phyloP scores from a whole-genome alignment of 2,329 filamentous ascomycete species.

The Clarireedia sp. region DNA sequence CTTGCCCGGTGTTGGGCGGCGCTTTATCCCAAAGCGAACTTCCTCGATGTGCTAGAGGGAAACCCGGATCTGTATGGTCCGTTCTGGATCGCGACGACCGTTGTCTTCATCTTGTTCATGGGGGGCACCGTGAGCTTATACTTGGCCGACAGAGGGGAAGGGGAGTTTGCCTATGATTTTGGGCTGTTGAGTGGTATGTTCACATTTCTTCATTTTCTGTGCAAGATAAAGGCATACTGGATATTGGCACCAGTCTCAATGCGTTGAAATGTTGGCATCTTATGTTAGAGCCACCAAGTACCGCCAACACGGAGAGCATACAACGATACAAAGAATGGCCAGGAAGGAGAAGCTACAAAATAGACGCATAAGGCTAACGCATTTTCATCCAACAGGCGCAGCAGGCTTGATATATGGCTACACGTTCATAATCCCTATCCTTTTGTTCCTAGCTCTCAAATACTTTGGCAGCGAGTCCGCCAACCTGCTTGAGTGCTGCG shows the following conservation, averaged over 20 bases:
- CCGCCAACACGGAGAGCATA: too few species aligned
- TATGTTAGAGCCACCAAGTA: too few species aligned
- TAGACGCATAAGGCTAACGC: neutral
- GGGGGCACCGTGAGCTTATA: constrained; percentile 94
- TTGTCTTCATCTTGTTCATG: constrained; percentile 89
- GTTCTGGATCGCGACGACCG: constrained; percentile 97
- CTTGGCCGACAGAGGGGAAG: constrained; percentile 57
- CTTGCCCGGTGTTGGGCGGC: constrained; percentile 78
- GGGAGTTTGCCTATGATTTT: constrained; percentile 87
- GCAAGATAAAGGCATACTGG: neutral
- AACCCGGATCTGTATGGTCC: constrained; percentile 96
- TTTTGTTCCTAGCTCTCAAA: constrained; percentile 77
- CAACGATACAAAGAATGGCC: too few species aligned
- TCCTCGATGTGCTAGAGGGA: constrained; percentile 92
- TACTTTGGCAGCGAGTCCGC: constrained; percentile 95
- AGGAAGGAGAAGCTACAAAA: too few species aligned
- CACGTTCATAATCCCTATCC: constrained; percentile 76
- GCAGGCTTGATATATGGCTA: constrained; percentile 95
- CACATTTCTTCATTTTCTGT: neutral
- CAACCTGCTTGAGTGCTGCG: constrained; percentile 90
- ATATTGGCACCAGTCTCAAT: neutral
- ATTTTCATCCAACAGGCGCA: constrained; percentile 46
- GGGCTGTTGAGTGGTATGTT: constrained; percentile 66
- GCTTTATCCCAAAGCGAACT: constrained; percentile 87
- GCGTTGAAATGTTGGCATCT: too few species aligned